These are phyloP conservation scores for Cyclocybe cylindracea DNA, from an alignment of 768 basidiomycete species.

Conservation along the genomic window DNA sequence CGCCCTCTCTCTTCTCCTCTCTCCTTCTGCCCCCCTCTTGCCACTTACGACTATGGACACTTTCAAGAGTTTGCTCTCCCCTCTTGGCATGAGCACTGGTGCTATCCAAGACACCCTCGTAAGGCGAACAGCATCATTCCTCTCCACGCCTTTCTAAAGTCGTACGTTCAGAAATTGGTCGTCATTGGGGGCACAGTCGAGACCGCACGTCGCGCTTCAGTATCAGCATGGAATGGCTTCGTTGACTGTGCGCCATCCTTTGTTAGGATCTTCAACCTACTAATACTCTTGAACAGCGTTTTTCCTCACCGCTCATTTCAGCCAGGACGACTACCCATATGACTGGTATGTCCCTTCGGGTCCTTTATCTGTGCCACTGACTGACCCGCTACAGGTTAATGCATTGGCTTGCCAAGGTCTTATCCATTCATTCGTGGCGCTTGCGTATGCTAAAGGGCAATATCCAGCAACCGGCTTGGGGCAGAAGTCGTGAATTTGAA, in stretches of 20 bases:
- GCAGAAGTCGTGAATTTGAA: slow-evolving; percentile 85
- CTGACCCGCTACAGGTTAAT: slow-evolving; percentile 59
- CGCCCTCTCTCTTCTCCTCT: slow-evolving; percentile 33
- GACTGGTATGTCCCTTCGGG: slow-evolving; percentile 58
- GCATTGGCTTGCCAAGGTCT: slow-evolving; percentile 86
- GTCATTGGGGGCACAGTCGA: slow-evolving; percentile 90
- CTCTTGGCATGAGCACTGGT: slow-evolving; percentile 63
- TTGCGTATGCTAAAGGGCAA: slow-evolving; percentile 3
- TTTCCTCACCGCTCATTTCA: slow-evolving; percentile 88
- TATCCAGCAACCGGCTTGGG: slow-evolving; percentile 86
- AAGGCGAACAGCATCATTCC: slow-evolving; percentile 17
- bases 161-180: slow-evolving; percentile 70
- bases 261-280: background rate
- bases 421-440: slow-evolving; percentile 5
- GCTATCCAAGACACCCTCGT: slow-evolving; percentile 83
- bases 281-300: slow-evolving; percentile 51
- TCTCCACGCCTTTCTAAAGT: slow-evolving; percentile 1
- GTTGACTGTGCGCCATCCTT: slow-evolving; percentile 65
- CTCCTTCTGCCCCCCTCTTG: slow-evolving; percentile 11
- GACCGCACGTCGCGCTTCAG: slow-evolving; percentile 77
- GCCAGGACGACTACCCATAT: slow-evolving; percentile 85
- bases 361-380: slow-evolving; percentile 9
- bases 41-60: slow-evolving; percentile 54
- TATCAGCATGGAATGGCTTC: slow-evolving; percentile 89
- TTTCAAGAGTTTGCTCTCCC: slow-evolving; percentile 71